Conservation (phyloP, 306 rosid genomes). For the Quercus mongolica region DNA sequence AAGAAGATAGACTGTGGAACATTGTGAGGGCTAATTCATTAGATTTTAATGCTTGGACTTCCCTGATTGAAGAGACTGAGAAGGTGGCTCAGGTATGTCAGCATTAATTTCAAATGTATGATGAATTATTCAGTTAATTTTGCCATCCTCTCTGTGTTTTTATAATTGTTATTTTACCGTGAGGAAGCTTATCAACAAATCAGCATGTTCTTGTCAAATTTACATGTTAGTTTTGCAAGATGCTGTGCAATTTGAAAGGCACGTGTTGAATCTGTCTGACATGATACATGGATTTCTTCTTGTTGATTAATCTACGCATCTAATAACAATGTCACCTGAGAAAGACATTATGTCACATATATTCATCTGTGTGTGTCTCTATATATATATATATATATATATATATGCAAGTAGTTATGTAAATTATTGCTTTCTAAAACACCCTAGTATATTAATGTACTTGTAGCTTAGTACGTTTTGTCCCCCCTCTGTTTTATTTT, state of each 20-base stretch:
- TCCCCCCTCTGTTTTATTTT: background rate
- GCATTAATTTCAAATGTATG: constrained; percentile 2
- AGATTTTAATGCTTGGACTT: constrained; percentile 94
- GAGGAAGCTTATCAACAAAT: background rate
- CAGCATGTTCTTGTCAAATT: background rate
- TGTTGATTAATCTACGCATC: background rate
- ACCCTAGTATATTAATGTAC: background rate
- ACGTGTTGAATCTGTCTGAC: background rate
- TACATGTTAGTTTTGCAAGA: background rate
- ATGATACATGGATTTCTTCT: background rate
- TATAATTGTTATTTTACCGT: background rate
- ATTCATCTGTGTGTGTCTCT: background rate
- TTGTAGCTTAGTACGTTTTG: background rate
- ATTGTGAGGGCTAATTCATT: constrained; percentile 85
- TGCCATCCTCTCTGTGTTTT: background rate
- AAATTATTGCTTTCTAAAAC: background rate
- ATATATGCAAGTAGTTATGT: background rate
- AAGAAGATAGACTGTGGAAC: constrained; percentile 95
- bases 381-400: too few relatives aligned
- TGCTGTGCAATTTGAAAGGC: background rate
- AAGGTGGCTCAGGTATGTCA: constrained; percentile 75
- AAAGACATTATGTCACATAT: background rate
- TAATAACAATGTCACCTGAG: background rate
- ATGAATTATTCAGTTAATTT: background rate
- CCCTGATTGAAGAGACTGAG: constrained; percentile 95